Evolutionary conservation across 129 eudicot species (phyloP).

Genomic region (Helianthus annuus): HanXRQr2.0-SUNRISE NC_035447.2:155885689-155886188

Average conservation of each 20-base stretch:
- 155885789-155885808: not conserved
- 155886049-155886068: no score
- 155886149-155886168: not conserved
- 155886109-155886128: constrained; percentile 10
- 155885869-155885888: not conserved
- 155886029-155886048: constrained; percentile 10
- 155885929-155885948: no score
- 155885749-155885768: not conserved
- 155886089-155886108: not conserved
- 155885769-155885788: constrained; percentile 15
- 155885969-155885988: no score
- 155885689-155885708: not conserved
- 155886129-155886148: constrained; percentile 15
- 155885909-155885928: not conserved
- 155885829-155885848: not conserved
- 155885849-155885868: constrained; percentile 4
- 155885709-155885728: constrained; percentile 5
- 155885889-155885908: constrained; percentile 4
- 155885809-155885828: not conserved
- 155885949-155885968: no score
- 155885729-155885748: not conserved
- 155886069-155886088: constrained; percentile 1
- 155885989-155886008: no score
- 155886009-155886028: not conserved
- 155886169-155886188: not conserved